Percentiles rank a stretch among this genome's conserved stretches.
Conservation (phyloP, 768 basidiomycete genomes). For the Leccinum fibrillosum region DNA sequence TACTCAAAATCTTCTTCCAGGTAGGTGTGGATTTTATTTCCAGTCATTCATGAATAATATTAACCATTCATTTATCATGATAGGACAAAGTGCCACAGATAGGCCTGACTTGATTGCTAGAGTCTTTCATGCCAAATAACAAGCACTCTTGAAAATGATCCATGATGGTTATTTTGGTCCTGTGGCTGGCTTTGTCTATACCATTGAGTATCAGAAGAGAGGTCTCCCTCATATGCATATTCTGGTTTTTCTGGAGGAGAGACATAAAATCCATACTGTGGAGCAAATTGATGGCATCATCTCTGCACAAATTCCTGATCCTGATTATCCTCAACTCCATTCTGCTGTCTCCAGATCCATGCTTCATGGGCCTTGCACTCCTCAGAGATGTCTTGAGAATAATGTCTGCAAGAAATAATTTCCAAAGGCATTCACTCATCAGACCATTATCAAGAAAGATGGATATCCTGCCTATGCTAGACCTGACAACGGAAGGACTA, state of each 20-base stretch:
- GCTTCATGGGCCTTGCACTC: neutral
- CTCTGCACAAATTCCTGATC: neutral
- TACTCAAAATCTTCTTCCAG: conserved; percentile 32
- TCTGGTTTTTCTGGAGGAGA: neutral
- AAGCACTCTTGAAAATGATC: conserved; percentile 36
- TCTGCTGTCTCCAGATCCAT: conserved; percentile 20
- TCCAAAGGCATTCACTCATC: neutral
- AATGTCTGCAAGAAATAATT: neutral
- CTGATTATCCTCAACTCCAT: neutral
- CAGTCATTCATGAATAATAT: neutral
- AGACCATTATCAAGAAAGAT: neutral
- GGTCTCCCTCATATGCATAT: neutral
- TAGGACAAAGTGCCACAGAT: conserved; percentile 37
- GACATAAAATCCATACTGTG: neutral
- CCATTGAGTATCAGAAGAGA: conserved; percentile 36
- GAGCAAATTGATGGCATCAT: conserved; percentile 4
- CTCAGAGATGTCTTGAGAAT: neutral
- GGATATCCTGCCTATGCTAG: neutral
- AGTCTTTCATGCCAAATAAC: conserved; percentile 44
- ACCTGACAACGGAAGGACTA: neutral
- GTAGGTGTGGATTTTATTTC: conserved; percentile 1
- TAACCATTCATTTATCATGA: too few relatives aligned
- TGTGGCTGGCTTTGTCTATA: conserved; percentile 43
- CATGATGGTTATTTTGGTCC: conserved; percentile 40
- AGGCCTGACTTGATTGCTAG: conserved; percentile 45